phyloP scores from a whole-genome alignment of 257 asterid species.

The Fraxinus pennsylvanica region DNA sequence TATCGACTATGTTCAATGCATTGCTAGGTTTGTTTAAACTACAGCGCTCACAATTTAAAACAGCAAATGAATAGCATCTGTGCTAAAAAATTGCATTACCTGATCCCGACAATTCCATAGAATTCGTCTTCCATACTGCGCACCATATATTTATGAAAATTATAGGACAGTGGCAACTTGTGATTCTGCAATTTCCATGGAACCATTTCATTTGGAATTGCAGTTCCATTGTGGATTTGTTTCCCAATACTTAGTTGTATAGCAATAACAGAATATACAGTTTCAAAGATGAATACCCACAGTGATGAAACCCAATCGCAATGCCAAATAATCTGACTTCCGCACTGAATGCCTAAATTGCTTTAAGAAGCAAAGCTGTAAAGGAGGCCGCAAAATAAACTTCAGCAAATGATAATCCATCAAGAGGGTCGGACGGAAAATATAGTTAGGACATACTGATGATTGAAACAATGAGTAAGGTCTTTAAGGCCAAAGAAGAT shows the following conservation, averaged over 20 bases:
- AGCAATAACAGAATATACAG: background rate
- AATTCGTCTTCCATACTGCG: conserved; percentile 97
- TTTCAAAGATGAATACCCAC: conserved; percentile 53
- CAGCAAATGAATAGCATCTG: background rate
- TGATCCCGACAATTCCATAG: conserved; percentile 77
- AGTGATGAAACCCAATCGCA: conserved; percentile 86
- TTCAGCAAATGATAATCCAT: conserved; percentile 3
- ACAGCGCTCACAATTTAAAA: too few species aligned
- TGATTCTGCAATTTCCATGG: conserved; percentile 61
- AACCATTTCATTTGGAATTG: background rate
- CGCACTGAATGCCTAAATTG: conserved; percentile 75
- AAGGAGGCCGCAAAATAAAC: background rate
- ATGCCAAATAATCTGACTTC: conserved; percentile 78
- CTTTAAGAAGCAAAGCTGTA: conserved; percentile 86
- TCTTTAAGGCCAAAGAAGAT: too few species aligned
- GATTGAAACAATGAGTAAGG: too few species aligned
- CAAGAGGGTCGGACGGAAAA: background rate
- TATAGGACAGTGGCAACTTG: conserved; percentile 65
- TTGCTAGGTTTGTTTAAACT: background rate
- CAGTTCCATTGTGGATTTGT: background rate
- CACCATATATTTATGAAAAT: conserved; percentile 85
- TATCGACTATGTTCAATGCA: background rate
- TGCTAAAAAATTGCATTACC: conserved; percentile 43
- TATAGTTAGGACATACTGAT: too few species aligned
- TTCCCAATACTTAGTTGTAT: background rate